Percentiles rank a stretch among this genome's conserved stretches.
These are phyloP conservation scores for Barnettozyma vustinii DNA, from an alignment of 805 yeast species.

Conservation along the genomic window DNA sequence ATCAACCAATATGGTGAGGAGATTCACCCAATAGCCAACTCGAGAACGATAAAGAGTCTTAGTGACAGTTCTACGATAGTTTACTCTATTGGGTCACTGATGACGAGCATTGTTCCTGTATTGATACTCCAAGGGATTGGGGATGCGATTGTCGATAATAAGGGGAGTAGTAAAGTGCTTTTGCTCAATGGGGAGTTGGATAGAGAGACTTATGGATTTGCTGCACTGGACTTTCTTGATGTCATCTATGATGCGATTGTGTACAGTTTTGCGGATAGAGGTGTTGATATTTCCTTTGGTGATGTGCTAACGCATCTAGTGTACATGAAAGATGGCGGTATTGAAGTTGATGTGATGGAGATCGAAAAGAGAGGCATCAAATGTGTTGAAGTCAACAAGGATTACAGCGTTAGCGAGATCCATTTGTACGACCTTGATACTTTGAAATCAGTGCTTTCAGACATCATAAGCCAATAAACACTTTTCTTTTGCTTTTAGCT, in stretches of 20 bases:
- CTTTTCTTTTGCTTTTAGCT: not conserved
- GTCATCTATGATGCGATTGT: constrained; percentile 50
- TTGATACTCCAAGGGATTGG: constrained; percentile 71
- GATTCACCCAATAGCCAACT: constrained; percentile 67
- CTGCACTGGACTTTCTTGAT: constrained; percentile 52
- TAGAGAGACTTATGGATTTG: constrained; percentile 71
- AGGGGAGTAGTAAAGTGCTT: constrained; percentile 44
- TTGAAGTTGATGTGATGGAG: constrained; percentile 39
- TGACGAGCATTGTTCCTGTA: constrained; percentile 84
- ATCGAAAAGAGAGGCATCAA: constrained; percentile 40
- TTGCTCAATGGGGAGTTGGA: constrained; percentile 72
- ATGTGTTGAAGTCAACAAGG: constrained; percentile 38
- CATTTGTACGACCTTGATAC: constrained; percentile 37
- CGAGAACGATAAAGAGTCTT: constrained; percentile 50
- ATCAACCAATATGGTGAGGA: constrained; percentile 88
- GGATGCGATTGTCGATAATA: constrained; percentile 40
- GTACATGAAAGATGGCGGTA: constrained; percentile 45
- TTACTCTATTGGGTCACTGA: constrained; percentile 81
- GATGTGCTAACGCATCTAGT: constrained; percentile 60
- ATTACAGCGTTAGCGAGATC: constrained; percentile 18
- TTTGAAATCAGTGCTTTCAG: constrained; percentile 26
- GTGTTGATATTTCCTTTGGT: constrained; percentile 27
- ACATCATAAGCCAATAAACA: not conserved
- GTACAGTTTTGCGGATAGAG: constrained; percentile 36
- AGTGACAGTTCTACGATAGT: constrained; percentile 49